Evolutionary conservation across 2,329 filamentous ascomycete genomes (phyloP), one percentile per base, ranked within the genome.

Genomic region (Pseudopyrenochaeta lycopersici): DNA sequence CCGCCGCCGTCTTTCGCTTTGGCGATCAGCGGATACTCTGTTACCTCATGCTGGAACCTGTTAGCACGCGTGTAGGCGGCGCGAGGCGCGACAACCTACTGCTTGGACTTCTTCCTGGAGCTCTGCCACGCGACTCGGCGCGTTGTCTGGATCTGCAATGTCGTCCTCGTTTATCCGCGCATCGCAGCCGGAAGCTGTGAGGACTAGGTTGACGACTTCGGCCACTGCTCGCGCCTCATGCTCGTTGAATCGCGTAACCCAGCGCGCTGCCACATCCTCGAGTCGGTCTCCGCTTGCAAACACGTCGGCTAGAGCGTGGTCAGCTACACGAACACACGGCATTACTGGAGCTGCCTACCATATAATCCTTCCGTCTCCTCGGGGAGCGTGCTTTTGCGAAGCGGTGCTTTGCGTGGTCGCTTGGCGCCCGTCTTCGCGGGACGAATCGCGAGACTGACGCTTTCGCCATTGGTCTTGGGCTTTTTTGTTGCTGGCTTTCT

Each of bases 11-110:
- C 84, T 77, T 89, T 93, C 33, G 88, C 84, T 76, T 88, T 93
- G 14, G 92, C 90, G 53, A 96, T 90, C 39, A 99, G 84, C 33
- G 95, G 95, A 69, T 99, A 99, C 43, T 98, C 95, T 29, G 90
- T 89, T 44, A 94, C 89, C 72, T 90, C 87, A 82, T 90, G 85
- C 81, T 88, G 56, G 44, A 23, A 23, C 29, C 38, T 42, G 51
- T 74, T 58, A 61, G 53, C 39, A 43, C 48, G 46, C 21, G 17
- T 23, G 6, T 12, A 15, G 5, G 20, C 15, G n/a, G 2, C 20
- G 7, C 12, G 18, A 11, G 14, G n/a, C 11, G 23, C n/a, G 21
- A 39, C 50, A 15, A 75, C 84, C 68, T 75, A 91, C 90, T 72
- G 90, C 87, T 75, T 95, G 89, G 71, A 93, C 96, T 57, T 93